Evolutionary conservation across 106 monocot species (phyloP).

Genomic region (Dioscorea alata): DNA sequence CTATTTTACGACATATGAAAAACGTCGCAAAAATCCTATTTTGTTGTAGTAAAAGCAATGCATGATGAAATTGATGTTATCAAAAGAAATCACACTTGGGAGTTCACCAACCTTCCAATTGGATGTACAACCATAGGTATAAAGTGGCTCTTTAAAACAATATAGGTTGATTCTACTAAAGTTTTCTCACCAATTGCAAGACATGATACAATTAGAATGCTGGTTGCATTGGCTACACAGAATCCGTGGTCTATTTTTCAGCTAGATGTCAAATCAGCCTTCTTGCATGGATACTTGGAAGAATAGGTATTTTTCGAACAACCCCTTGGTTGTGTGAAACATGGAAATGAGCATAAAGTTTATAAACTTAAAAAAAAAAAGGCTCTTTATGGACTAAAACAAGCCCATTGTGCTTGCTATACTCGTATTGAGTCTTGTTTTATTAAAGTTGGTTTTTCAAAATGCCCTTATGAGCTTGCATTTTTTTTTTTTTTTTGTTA

Average conservation of each 20-base stretch:
- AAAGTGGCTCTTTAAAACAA: constrained; percentile 7
- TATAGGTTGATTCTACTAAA: constrained; percentile 4
- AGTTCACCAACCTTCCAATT: constrained; percentile 4
- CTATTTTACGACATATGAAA: too few relatives aligned
- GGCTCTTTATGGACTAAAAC: constrained; percentile 15
- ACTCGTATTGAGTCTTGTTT: constrained; percentile 7
- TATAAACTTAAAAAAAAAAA: constrained; percentile 26
- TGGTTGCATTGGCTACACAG: constrained; percentile 14
- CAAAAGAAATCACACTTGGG: constrained; percentile 5
- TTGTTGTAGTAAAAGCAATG: too few relatives aligned
- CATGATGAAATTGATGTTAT: constrained; percentile 7
- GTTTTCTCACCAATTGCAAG: constrained; percentile 4
- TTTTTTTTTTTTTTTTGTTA: constrained; percentile 16
- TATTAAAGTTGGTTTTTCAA: constrained; percentile 4
- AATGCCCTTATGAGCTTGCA: constrained; percentile 16
- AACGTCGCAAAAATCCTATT: too few relatives aligned
- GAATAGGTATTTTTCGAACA: constrained; percentile 17
- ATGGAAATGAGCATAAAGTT: constrained; percentile 10
- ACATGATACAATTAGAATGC: constrained; percentile 11
- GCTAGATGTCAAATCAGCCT: constrained; percentile 18
- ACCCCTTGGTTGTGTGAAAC: constrained; percentile 8
- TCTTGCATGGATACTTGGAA: constrained; percentile 7
- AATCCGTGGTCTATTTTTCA: constrained; percentile 11
- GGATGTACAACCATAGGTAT: constrained; percentile 4
- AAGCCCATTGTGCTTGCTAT: constrained; percentile 14